Evolutionary conservation across 805 yeast species (phyloP).

Genomic region (Candida bentonensis): DNA sequence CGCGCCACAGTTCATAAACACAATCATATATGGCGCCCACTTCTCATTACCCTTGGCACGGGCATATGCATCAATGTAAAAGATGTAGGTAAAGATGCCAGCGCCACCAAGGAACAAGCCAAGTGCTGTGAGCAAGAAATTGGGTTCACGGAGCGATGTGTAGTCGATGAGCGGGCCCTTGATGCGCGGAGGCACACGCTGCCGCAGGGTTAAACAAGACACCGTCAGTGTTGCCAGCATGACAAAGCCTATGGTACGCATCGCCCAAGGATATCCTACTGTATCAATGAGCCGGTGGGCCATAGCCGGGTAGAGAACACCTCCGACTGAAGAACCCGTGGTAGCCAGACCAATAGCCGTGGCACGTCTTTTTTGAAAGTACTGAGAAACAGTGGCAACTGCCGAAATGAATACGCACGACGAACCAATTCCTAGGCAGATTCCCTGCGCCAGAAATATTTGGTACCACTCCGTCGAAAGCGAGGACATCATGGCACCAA

Average conservation of each 20-base stretch:
- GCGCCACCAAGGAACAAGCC: conserved; percentile 16
- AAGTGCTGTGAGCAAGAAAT: conserved; percentile 12
- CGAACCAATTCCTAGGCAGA: conserved; percentile 33
- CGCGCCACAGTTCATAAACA: conserved; percentile 25
- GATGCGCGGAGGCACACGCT: conserved; percentile 19
- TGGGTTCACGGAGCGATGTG: conserved; percentile 16
- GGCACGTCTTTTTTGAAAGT: conserved; percentile 30
- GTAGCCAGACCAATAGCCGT: conserved; percentile 33
- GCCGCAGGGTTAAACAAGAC: conserved; percentile 13
- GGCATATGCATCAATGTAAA: conserved; percentile 22
- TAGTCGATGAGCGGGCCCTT: conserved; percentile 14
- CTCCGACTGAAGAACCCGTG: conserved; percentile 39
- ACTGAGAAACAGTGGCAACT: conserved; percentile 31
- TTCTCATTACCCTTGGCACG: conserved; percentile 9
- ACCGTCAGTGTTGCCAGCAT: conserved; percentile 18
- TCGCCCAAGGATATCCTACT: conserved; percentile 42
- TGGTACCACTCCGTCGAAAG: conserved; percentile 32
- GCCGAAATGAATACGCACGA: conserved; percentile 30
- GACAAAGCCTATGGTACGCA: conserved; percentile 34
- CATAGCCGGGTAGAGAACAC: conserved; percentile 34
- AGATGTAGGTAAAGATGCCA: conserved; percentile 22
- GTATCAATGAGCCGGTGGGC: conserved; percentile 26
- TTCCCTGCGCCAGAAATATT: conserved; percentile 38
- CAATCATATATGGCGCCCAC: conserved; percentile 18
- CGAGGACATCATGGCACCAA: conserved; percentile 16